Conservation (phyloP, 1,139 yeast species). For the Entelexis paramagnoliae region DNA sequence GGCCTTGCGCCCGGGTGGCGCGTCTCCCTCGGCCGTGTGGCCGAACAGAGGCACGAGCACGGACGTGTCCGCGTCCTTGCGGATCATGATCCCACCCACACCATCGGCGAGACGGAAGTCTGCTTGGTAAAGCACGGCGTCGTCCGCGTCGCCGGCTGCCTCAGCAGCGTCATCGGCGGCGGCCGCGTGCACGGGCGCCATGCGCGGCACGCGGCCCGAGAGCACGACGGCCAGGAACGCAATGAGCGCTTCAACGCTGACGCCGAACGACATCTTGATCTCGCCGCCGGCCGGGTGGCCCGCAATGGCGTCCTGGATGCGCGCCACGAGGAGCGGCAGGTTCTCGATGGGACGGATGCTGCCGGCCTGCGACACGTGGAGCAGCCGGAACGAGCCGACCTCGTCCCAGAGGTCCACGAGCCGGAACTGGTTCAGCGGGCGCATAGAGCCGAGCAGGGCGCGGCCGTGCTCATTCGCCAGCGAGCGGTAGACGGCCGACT, state of each 20-base stretch:
- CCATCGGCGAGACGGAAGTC: conserved; percentile 15
- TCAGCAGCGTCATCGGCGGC: neutral
- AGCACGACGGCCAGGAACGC: conserved; percentile 18
- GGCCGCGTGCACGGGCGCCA: conserved; percentile 9
- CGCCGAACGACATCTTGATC: conserved; percentile 12
- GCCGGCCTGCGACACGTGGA: conserved; percentile 12
- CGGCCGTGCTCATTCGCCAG: conserved; percentile 39
- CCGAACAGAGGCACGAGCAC: conserved; percentile 12
- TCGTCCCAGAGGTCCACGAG: conserved; percentile 26
- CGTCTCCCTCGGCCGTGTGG: neutral
- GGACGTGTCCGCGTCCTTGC: conserved; percentile 11
- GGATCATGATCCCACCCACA: conserved; percentile 10
- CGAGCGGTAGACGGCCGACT: conserved; percentile 57
- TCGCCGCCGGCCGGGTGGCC: conserved; percentile 9
- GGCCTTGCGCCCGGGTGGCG: neutral
- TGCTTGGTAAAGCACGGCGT: conserved; percentile 8
- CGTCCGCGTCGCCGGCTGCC: conserved; percentile 4
- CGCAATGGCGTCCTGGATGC: conserved; percentile 13
- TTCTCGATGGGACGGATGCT: conserved; percentile 12
- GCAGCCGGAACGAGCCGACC: conserved; percentile 14
- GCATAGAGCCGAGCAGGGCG: conserved; percentile 35
- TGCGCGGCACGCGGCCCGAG: conserved; percentile 15
- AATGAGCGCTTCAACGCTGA: conserved; percentile 17
- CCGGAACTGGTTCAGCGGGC: conserved; percentile 41
- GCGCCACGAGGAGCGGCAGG: conserved; percentile 9